Percentiles rank a stretch among this genome's conserved stretches.
Conservation (phyloP, 129 eudicot genomes). For the Flaveria brownii region DNA sequence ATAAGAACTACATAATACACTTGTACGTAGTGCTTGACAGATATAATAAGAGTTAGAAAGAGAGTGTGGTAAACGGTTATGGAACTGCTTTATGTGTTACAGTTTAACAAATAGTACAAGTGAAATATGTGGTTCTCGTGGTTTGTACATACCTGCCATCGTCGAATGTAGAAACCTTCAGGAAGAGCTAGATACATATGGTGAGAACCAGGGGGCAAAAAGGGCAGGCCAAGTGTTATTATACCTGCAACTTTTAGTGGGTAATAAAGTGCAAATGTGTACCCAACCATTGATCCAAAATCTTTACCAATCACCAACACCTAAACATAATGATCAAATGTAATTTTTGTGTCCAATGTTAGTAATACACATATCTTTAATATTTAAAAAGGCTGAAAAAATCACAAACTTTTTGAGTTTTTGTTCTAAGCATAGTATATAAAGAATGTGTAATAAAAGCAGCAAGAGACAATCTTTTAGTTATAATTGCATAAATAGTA, state of each 20-base stretch:
- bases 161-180: slow-evolving; percentile 49
- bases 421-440: no score
- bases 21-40: neutral
- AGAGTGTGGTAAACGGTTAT: no score
- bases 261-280: slow-evolving; percentile 28
- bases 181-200: slow-evolving; percentile 18
- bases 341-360: no score
- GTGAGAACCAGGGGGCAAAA: slow-evolving; percentile 20
- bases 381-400: no score
- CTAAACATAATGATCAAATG: slow-evolving; percentile 4
- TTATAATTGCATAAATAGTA: no score
- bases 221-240: slow-evolving; percentile 45
- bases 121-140: neutral
- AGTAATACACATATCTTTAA: no score
- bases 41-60: neutral
- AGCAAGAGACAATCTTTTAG: no score
- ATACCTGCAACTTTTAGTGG: slow-evolving; percentile 38
- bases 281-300: slow-evolving; percentile 41
- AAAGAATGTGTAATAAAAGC: no score
- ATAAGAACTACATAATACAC: neutral
- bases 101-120: neutral
- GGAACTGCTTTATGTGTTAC: neutral
- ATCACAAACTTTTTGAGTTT: no score
- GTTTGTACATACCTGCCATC: slow-evolving; percentile 43
- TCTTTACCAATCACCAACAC: slow-evolving; percentile 43